Evolutionary conservation across 1,284 basidiomycete species (phyloP), one percentile per base, ranked within the genome.

Genomic region (Tilletia indica): DNA sequence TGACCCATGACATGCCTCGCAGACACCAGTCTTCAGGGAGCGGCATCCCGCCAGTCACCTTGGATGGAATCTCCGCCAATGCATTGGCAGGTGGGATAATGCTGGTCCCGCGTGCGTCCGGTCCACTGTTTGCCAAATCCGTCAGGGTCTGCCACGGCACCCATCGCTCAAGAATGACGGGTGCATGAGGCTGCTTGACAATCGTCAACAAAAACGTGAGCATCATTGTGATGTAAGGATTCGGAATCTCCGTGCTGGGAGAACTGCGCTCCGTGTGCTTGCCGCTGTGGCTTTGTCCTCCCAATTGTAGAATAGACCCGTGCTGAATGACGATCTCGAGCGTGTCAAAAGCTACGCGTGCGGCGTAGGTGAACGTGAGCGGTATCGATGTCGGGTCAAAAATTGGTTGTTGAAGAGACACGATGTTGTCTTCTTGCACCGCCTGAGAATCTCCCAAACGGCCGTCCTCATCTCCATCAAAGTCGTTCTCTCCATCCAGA

Each of bases 11-110:
- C 89, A 95, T 92, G 3, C 97, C 97, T 42, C 95, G 89, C 73
- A 98, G 85, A 78, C 92, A 93, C 93, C 94, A 97, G 83, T 99
- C 97, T 84, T 99, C 97, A 0, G 92, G 89, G 2, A 99, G 86
- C 0, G 94, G 92, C 14, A 88, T 86, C 70, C 88, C 90, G 8
- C 88, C 78, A 16, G 85, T 83, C 8, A 88, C 82, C 67, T 86
- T 85, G 16, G 51, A 54, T 19, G 48, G 68, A 19, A 68, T 51
- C 25, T 42, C 36, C 47, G 49, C 49, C 16, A 48, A 12, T 25
- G 25, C 49, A 31, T 16, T 31, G 45, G 42, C 66, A 19, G 66
- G 42, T 48, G 66, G 66, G 21, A 68, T 48, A 11, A 68, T 31
- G 31, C 66, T 48, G 45, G 16, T 25, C 6, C 42, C 12, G 11